Evolutionary conservation across 805 yeast genomes (phyloP), one percentile per base, ranked within the genome.

Genomic region (Groenewaldozyma tartarivorans): DNA sequence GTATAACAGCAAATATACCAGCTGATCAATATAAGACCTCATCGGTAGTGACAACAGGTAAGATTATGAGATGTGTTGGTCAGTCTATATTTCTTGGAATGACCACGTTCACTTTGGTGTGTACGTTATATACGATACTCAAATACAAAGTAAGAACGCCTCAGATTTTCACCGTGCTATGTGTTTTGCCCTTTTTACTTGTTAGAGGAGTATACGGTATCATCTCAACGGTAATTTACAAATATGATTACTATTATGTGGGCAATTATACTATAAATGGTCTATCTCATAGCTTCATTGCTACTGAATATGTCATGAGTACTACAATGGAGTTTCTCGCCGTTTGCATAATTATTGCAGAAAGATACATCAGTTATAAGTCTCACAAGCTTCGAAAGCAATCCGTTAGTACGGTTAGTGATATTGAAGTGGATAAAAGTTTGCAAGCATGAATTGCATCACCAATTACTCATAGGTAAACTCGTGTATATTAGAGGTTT

Each of bases 201-300:
- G 45, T 44, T 6, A 36, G 50, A 20, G 50, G 50, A 17, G 42
- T 47, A 16, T 47, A 41, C 27, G 50, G 50, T 7, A 40, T 44
- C 15, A 29, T 47, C 31, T 35, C 46, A 4, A 44, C 43, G 6
- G 45, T 40, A 13, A 33, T 41, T 4, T 26, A 22, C 20, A 17
- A 38, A 3, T 39, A 41, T 35, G 42, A 47, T 34, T 45, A 44
- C 39, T 47, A 32, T 22, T 36, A 47, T 22, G 29, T 45, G 17
- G 15, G 20, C 15, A 41, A 44, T 20, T 47, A 47, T 36, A 33
- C 39, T 3, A 22, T 33, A 11, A 20, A 39, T 27, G 46, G 46
- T 2, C 18, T 41, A 7, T 19, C 45, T 4, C 15, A 35, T 11
- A 24, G 30, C 17, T 42, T 45, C 26, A 29, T 47, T 20, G 44